Percentiles rank a stretch among this genome's conserved stretches.
Evolutionary conservation across 495 filamentous ascomycete species (phyloP).

Genomic region (Penicillium angulare): DNA sequence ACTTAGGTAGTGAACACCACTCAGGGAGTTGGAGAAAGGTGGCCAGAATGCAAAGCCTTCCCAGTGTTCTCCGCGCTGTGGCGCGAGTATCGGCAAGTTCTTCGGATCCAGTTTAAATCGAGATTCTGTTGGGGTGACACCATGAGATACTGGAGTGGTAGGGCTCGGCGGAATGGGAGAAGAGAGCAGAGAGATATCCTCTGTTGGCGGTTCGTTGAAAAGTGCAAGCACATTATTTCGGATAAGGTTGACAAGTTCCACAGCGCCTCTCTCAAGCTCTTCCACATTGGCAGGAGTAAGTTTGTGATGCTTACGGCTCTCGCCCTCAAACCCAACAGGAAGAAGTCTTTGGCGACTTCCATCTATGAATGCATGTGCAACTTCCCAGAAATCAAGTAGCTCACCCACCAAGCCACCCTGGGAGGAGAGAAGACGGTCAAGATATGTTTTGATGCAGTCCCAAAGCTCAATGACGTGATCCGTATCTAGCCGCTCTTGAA

Average conservation of each 20-base stretch:
- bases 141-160: slow-evolving; percentile 57
- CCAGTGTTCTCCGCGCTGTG: slow-evolving; percentile 75
- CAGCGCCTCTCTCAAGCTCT: slow-evolving; percentile 72
- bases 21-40: slow-evolving; percentile 84
- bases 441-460: slow-evolving; percentile 73
- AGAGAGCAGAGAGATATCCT: slow-evolving; percentile 82
- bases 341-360: slow-evolving; percentile 78
- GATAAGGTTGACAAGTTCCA: slow-evolving; percentile 78
- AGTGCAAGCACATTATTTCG: slow-evolving; percentile 74
- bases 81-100: slow-evolving; percentile 73
- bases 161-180: slow-evolving; percentile 77
- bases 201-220: slow-evolving; percentile 85
- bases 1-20: slow-evolving; percentile 80
- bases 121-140: slow-evolving; percentile 55
- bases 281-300: slow-evolving; percentile 66
- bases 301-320: slow-evolving; percentile 80
- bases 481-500: slow-evolving; percentile 62
- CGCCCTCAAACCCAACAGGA: slow-evolving; percentile 79
- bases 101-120: slow-evolving; percentile 76
- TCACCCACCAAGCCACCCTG: slow-evolving; percentile 80
- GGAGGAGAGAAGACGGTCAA: slow-evolving; percentile 67
- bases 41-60: slow-evolving; percentile 98
- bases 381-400: slow-evolving; percentile 91
- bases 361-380: slow-evolving; percentile 83
- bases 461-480: slow-evolving; percentile 81